phyloP scores from a whole-genome alignment of 2,329 filamentous ascomycete species.

The Cyphellophora attinorum region DNA sequence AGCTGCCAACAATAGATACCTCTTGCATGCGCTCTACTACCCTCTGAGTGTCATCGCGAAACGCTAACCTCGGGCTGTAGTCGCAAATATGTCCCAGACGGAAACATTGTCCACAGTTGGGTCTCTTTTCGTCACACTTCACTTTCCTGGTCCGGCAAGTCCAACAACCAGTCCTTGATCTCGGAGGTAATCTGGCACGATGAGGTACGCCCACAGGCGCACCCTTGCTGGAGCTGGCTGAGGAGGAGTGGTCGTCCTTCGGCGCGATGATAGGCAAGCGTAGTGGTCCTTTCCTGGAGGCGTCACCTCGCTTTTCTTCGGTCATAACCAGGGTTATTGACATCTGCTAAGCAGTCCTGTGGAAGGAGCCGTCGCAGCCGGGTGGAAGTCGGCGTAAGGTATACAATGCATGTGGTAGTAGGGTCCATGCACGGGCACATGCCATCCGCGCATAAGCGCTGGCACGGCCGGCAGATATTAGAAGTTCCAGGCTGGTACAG shows the following conservation, averaged over 20 bases:
- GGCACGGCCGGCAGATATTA: too few relatives aligned
- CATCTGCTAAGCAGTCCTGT: too few relatives aligned
- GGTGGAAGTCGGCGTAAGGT: too few relatives aligned
- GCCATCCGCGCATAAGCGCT: too few relatives aligned
- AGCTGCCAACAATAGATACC: constrained; percentile 40
- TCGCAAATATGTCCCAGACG: constrained; percentile 48
- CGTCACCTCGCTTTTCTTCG: constrained; percentile 24
- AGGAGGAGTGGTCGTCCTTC: constrained; percentile 27
- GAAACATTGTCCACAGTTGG: constrained; percentile 47
- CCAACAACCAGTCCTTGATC: constrained; percentile 45
- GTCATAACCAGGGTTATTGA: constrained; percentile 23
- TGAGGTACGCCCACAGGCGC: constrained; percentile 25
- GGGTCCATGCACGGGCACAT: too few relatives aligned
- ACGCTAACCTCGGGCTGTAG: constrained; percentile 47
- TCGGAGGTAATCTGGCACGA: constrained; percentile 40
- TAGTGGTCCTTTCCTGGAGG: constrained; percentile 27
- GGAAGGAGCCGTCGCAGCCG: too few relatives aligned
- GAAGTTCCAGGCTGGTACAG: too few relatives aligned
- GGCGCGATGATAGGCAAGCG: constrained; percentile 36
- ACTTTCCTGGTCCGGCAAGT: constrained; percentile 26
- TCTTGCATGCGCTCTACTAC: constrained; percentile 43
- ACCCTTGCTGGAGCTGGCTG: constrained; percentile 24
- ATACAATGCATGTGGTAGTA: too few relatives aligned
- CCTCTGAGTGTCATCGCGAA: constrained; percentile 43
- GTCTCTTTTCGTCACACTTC: constrained; percentile 48